These are phyloP conservation scores for Xenosphaeropsis pyriputrescens DNA, from an alignment of 2,329 filamentous ascomycete genomes.

Conservation along the genomic window DNA sequence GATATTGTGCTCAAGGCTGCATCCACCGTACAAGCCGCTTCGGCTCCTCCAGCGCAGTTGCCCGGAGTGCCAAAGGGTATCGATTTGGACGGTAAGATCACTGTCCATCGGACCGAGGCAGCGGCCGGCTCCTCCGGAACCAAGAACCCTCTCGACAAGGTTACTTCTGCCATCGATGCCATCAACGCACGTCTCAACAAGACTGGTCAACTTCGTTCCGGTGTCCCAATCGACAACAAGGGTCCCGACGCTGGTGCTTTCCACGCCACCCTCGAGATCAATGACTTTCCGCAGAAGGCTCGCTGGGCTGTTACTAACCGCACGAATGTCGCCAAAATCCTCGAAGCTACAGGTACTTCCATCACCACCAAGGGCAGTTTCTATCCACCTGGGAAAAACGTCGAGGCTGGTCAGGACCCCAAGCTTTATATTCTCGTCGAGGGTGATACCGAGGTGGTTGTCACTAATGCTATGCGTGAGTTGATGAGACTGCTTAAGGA, in stretches of 20 bases:
- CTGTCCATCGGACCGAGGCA: conserved; percentile 56
- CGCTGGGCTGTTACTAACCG: conserved; percentile 97
- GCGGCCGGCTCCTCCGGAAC: conserved; percentile 24
- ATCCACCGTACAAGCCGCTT: conserved; percentile 46
- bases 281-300: conserved; percentile 97
- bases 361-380: conserved; percentile 96
- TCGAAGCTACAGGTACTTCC: conserved; percentile 85
- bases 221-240: conserved; percentile 95
- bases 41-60: conserved; percentile 20
- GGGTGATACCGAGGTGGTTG: conserved; percentile 86
- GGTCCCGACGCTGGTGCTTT: conserved; percentile 93
- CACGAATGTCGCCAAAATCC: conserved; percentile 95
- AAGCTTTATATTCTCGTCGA: conserved; percentile 97
- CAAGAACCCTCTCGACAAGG: conserved; percentile 67
- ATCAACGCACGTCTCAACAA: conserved; percentile 86
- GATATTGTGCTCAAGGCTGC: conserved; percentile 57
- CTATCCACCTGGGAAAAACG: conserved; percentile 71
- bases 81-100: conserved; percentile 54
- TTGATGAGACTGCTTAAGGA: conserved; percentile 79
- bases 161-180: conserved; percentile 76
- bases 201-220: conserved; percentile 76
- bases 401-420: conserved; percentile 59
- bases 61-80: conserved; percentile 36
- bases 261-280: conserved; percentile 96
- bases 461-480: conserved; percentile 81